Evolutionary conservation across 176 grass and related monocot genomes (phyloP).

Genomic region (Musa beccarii): DNA sequence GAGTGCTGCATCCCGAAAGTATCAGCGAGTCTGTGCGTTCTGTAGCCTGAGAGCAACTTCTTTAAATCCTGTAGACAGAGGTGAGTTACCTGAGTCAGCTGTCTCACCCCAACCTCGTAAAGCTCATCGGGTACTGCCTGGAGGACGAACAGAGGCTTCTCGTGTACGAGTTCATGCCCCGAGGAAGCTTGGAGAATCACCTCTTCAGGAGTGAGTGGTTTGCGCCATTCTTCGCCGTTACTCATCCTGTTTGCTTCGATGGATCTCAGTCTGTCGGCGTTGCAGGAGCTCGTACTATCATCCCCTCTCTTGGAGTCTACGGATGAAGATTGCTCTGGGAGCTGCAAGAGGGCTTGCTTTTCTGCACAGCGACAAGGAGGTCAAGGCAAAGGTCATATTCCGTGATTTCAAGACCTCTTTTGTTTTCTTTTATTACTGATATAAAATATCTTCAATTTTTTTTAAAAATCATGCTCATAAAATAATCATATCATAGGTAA

Average conservation of each 20-base stretch:
- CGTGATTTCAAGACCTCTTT: conserved; percentile 7
- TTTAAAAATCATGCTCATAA: too few relatives aligned
- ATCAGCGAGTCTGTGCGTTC: too few relatives aligned
- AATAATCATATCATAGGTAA: too few relatives aligned
- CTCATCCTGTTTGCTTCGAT: too few relatives aligned
- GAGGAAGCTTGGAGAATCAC: conserved; percentile 7
- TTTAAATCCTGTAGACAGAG: conserved; percentile 5
- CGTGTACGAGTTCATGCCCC: conserved; percentile 3
- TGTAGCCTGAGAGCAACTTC: neutral
- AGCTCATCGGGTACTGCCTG: conserved; percentile 1
- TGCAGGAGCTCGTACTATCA: neutral
- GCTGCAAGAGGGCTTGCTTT: conserved; percentile 7
- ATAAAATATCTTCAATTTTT: too few relatives aligned
- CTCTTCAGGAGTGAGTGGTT: conserved; percentile 9
- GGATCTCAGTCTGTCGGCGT: neutral
- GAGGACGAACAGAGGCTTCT: conserved; percentile 12
- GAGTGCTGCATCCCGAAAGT: neutral
- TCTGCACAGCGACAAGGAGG: neutral
- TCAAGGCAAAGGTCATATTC: conserved; percentile 1
- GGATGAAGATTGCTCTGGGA: neutral
- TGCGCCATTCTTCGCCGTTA: neutral
- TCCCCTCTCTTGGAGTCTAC: neutral
- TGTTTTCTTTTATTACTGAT: too few relatives aligned
- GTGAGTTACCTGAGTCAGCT: neutral
- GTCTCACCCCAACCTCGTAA: conserved; percentile 10